Evolutionary conservation across 148 eudicot genomes (phyloP).

Genomic region (Spergularia marina): DNA sequence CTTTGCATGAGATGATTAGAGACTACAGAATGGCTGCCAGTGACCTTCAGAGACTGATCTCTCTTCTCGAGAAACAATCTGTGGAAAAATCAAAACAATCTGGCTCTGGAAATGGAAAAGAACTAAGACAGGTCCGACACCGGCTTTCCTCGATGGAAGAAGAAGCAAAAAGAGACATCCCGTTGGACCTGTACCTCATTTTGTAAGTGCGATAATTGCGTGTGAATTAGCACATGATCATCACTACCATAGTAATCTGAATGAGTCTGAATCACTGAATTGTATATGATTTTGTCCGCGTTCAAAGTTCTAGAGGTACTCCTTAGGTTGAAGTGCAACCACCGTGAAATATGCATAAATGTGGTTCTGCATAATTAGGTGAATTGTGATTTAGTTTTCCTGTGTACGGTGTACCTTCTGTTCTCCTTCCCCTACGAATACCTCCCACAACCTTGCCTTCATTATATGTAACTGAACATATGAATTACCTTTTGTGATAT

Average conservation of each 20-base stretch:
- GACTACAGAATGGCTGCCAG: slow-evolving; percentile 70
- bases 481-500: neutral
- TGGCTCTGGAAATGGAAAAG: slow-evolving; percentile 51
- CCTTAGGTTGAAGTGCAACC: neutral
- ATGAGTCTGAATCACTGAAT: neutral
- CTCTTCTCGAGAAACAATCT: slow-evolving; percentile 59
- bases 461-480: neutral
- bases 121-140: slow-evolving; percentile 54
- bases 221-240: neutral
- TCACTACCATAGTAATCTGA: neutral
- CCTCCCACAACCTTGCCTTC: neutral
- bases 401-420: too few relatives aligned
- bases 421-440: neutral
- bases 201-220: slow-evolving; percentile 49
- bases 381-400: too few relatives aligned
- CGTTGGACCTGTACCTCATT: slow-evolving; percentile 72
- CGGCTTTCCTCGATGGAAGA: slow-evolving; percentile 60
- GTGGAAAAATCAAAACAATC: slow-evolving; percentile 41
- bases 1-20: slow-evolving; percentile 76
- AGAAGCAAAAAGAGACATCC: slow-evolving; percentile 55
- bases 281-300: neutral
- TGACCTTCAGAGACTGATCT: slow-evolving; percentile 60
- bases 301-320: slow-evolving; percentile 1
- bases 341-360: neutral
- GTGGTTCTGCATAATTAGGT: neutral